Base-by-base conservation (phyloP, 805 yeast genomes). In the Myxozyma neglecta region DNA sequence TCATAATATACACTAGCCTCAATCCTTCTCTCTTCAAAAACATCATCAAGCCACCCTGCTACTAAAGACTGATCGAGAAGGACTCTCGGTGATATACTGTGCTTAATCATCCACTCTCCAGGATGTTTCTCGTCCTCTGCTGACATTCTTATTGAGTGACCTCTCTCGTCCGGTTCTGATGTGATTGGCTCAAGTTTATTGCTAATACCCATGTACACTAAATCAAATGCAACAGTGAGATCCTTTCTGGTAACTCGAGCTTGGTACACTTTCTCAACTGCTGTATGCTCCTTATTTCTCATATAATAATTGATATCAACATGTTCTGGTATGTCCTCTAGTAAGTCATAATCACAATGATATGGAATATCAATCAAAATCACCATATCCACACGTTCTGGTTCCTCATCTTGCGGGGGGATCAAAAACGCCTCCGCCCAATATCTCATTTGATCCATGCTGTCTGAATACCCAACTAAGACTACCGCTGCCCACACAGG, bases 341-440 rank as follows among this genome's bases (percentile, higher is more conserved):
- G 24, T 9, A 24, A 13, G 18, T 45, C 57, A 18, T 42, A 54
- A 10, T 54, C 50, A 8, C 34, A 34, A 46, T 54, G 57, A 45
- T 46, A 54, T 20, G 57, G 57, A 11, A 54, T 39, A 37, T 54
- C 46, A 39, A 54, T 29, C 20, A 46, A 24, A 6, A 54, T 54
- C 52, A 54, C 57, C 57, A 54, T 54, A 45, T 54, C 57, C 7
- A 54, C 52, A 1, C 57, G 51, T 29, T 45, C 57, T 11, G 50
- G 45, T 20, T 39, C 52, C 16, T 37, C 51, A 16, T 54, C 51
- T 18, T 45, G 50, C 36, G 48, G 49, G 4, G 57, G 57, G 3
- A 54, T 42, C n/a, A 54, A 29, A 37, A 54, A 54, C 32, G 52
- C 39, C 14, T 29, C 9, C 6, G 57, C 57, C 10, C 34, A 24